Percentiles rank a stretch among this genome's conserved stretches.
Evolutionary conservation across 75 land plant genomes (phyloP).

Genomic region (Cryptomeria japonica): DNA sequence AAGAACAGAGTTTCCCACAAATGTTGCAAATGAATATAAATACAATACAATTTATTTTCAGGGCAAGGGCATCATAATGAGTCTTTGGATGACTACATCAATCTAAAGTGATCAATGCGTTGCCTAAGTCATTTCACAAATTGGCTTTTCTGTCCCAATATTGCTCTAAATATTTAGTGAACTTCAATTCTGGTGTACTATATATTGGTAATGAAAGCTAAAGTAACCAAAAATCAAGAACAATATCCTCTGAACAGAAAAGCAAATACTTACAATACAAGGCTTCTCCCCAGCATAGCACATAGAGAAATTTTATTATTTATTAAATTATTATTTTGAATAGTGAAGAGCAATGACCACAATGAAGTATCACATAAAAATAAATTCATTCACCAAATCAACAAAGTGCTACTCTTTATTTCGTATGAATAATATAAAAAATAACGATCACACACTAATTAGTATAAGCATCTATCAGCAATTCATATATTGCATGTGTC

Average conservation of each 20-base stretch:
- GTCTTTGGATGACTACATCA: background rate
- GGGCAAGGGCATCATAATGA: background rate
- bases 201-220: too few relatives aligned
- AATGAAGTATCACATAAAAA: background rate
- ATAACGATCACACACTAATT: background rate
- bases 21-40: background rate
- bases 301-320: background rate
- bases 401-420: background rate
- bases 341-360: background rate
- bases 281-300: background rate
- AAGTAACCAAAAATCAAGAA: background rate
- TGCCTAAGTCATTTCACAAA: background rate
- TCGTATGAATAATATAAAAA: background rate
- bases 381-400: background rate
- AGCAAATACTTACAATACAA: background rate
- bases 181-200: too few relatives aligned
- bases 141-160: background rate
- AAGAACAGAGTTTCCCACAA: background rate
- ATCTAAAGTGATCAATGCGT: background rate
- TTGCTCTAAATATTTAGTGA: background rate
- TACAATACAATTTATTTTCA: background rate
- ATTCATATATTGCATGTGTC: background rate
- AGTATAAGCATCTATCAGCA: background rate
- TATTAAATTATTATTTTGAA: background rate
- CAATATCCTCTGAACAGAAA: background rate